Evolutionary conservation across 257 asterid genomes (phyloP).

Genomic region (Galeopsis tetrahit): DNA sequence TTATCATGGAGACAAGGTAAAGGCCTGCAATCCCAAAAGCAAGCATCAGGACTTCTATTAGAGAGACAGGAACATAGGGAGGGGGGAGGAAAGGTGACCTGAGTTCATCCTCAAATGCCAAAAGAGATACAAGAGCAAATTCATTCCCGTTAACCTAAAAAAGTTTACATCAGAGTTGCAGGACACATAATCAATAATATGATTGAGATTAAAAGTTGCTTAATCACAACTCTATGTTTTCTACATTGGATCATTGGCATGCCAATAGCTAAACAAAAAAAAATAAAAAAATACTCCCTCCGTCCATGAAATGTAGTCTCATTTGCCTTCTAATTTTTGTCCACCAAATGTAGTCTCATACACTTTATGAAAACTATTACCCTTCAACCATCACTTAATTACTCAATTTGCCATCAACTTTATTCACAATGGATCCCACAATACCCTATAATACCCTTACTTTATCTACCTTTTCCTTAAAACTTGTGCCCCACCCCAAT

Average conservation of each 20-base stretch:
- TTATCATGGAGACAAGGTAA: conserved; percentile 80
- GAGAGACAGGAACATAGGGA: background rate
- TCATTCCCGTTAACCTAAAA: conserved; percentile 81
- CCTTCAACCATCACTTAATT: too few species aligned
- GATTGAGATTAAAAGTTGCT: conserved; percentile 25
- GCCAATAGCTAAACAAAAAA: conserved; percentile 4
- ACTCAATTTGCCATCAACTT: too few species aligned
- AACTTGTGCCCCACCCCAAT: too few species aligned
- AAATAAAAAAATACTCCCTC: background rate
- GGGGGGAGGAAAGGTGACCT: conserved; percentile 49
- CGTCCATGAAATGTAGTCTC: too few species aligned
- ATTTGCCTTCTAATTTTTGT: too few species aligned
- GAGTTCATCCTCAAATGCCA: conserved; percentile 74
- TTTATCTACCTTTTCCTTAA: too few species aligned
- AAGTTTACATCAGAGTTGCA: conserved; percentile 32
- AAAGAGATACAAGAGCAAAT: conserved; percentile 73
- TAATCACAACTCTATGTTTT: background rate
- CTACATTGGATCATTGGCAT: conserved; percentile 14
- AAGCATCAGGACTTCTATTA: conserved; percentile 28
- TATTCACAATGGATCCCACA: too few species aligned
- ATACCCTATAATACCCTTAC: too few species aligned
- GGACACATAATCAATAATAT: conserved; percentile 19
- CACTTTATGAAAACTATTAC: too few species aligned
- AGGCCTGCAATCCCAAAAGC: conserved; percentile 55
- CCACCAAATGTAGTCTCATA: too few species aligned